Conservation (phyloP, 805 yeast genomes). For the Sugiyamaella americana region DNA sequence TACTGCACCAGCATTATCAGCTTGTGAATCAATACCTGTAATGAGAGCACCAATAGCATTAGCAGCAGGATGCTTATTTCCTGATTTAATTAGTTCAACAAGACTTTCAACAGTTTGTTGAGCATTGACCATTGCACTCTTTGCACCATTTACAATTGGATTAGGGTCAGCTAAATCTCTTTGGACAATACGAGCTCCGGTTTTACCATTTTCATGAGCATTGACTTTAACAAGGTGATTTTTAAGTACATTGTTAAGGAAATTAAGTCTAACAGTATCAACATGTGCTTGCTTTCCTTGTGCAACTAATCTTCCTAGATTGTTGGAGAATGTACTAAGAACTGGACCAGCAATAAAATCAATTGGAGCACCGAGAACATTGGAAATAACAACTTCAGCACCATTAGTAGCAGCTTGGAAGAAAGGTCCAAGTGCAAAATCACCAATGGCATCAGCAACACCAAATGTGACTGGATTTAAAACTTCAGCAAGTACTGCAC, state of each 20-base stretch:
- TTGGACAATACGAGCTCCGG: no score
- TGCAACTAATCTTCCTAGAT: background rate
- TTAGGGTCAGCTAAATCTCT: no score
- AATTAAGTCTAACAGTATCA: no score
- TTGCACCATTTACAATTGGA: slow-evolving; percentile 7
- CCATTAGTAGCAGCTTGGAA: slow-evolving; percentile 31
- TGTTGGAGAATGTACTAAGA: no score
- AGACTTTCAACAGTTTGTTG: slow-evolving; percentile 12
- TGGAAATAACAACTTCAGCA: slow-evolving; percentile 30
- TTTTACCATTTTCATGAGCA: no score
- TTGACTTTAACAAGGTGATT: no score
- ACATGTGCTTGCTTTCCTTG: no score
- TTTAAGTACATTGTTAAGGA: no score
- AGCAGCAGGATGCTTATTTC: slow-evolving; percentile 14
- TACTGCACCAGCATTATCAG: slow-evolving; percentile 22
- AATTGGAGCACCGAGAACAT: slow-evolving; percentile 16
- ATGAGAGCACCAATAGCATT: slow-evolving; percentile 17
- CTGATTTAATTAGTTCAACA: slow-evolving; percentile 7
- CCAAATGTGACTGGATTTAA: slow-evolving; percentile 25
- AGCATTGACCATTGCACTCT: slow-evolving; percentile 16
- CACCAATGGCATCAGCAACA: slow-evolving; percentile 20
- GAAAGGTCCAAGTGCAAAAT: slow-evolving; percentile 25
- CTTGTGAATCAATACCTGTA: slow-evolving; percentile 23
- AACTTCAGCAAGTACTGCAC: slow-evolving; percentile 20
- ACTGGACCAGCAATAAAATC: slow-evolving; percentile 26